Evolutionary conservation across 805 yeast species (phyloP).

Genomic region (Komagataella kurtzmanii): DNA sequence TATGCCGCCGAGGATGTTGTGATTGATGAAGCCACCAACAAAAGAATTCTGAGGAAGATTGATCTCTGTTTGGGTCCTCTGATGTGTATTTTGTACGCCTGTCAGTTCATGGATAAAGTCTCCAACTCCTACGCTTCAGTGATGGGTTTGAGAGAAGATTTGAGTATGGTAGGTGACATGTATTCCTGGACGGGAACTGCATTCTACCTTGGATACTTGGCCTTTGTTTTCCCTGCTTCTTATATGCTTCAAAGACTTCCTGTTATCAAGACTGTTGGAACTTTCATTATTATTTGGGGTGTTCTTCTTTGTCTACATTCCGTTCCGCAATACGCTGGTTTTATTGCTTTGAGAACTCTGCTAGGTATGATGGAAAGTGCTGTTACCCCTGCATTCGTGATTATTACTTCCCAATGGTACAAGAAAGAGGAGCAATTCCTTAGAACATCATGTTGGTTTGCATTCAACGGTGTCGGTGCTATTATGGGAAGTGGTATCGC

Average conservation of each 20-base stretch:
- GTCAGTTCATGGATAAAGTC: slow-evolving; percentile 32
- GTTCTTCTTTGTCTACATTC: slow-evolving; percentile 16
- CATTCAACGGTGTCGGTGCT: slow-evolving; percentile 26
- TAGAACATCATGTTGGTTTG: slow-evolving; percentile 26
- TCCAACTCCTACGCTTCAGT: slow-evolving; percentile 21
- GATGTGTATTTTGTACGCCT: slow-evolving; percentile 30
- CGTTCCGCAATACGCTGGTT: slow-evolving; percentile 25
- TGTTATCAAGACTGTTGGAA: slow-evolving; percentile 16
- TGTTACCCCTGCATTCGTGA: slow-evolving; percentile 40
- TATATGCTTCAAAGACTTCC: slow-evolving; percentile 20
- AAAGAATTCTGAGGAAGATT: slow-evolving; percentile 22
- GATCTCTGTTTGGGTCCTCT: slow-evolving; percentile 34
- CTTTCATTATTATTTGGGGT: slow-evolving; percentile 19
- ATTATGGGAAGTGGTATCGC: slow-evolving; percentile 36
- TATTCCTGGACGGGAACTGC: slow-evolving; percentile 16
- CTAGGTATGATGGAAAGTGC: slow-evolving; percentile 37
- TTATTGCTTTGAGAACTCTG: slow-evolving; percentile 27
- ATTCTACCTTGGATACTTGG: slow-evolving; percentile 19
- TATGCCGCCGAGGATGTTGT: slow-evolving; percentile 20
- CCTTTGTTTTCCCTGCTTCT: slow-evolving; percentile 20
- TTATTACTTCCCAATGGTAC: slow-evolving; percentile 43
- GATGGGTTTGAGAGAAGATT: slow-evolving; percentile 21
- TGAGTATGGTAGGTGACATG: slow-evolving; percentile 19
- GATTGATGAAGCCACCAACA: slow-evolving; percentile 9
- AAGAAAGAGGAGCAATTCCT: slow-evolving; percentile 28